Conservation (phyloP, 2,329 filamentous ascomycete species). For the Zarea fungicola region DNA sequence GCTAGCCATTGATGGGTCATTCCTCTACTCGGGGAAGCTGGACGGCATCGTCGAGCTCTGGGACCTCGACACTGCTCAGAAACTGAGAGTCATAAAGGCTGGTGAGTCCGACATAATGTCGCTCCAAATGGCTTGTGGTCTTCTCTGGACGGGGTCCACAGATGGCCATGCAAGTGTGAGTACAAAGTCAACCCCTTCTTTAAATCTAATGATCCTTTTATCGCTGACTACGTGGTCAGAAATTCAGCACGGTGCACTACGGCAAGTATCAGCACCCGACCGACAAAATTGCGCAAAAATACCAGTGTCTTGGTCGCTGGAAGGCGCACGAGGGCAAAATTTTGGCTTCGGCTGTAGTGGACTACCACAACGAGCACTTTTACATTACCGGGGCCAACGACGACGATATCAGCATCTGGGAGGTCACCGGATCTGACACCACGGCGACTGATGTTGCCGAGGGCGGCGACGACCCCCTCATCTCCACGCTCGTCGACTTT, state of each 20-base stretch:
- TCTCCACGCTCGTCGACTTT: slow-evolving; percentile 76
- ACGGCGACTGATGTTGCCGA: slow-evolving; percentile 32
- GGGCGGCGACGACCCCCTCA: slow-evolving; percentile 45
- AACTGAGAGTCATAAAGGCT: slow-evolving; percentile 78
- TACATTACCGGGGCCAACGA: slow-evolving; percentile 95
- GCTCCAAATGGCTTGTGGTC: slow-evolving; percentile 77
- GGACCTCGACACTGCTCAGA: slow-evolving; percentile 92
- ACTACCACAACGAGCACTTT: slow-evolving; percentile 66
- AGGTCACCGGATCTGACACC: slow-evolving; percentile 47
- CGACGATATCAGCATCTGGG: slow-evolving; percentile 83
- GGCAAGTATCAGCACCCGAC: slow-evolving; percentile 47
- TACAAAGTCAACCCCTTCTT: slow-evolving; percentile 6
- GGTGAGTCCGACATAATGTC: slow-evolving; percentile 80
- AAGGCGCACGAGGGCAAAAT: slow-evolving; percentile 83
- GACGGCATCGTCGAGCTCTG: slow-evolving; percentile 89
- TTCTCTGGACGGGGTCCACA: slow-evolving; percentile 84
- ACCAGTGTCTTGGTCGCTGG: slow-evolving; percentile 73
- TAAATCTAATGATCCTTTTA: background rate
- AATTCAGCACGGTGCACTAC: slow-evolving; percentile 63
- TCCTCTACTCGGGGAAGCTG: slow-evolving; percentile 85
- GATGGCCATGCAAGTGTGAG: slow-evolving; percentile 78
- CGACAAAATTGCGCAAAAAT: slow-evolving; percentile 66
- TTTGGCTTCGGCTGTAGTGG: slow-evolving; percentile 73
- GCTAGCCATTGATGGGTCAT: slow-evolving; percentile 80
- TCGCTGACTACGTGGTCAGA: no score